Evolutionary conservation across 2,329 filamentous ascomycete species (phyloP).

Genomic region (Hymenoscyphus albidus): DNA sequence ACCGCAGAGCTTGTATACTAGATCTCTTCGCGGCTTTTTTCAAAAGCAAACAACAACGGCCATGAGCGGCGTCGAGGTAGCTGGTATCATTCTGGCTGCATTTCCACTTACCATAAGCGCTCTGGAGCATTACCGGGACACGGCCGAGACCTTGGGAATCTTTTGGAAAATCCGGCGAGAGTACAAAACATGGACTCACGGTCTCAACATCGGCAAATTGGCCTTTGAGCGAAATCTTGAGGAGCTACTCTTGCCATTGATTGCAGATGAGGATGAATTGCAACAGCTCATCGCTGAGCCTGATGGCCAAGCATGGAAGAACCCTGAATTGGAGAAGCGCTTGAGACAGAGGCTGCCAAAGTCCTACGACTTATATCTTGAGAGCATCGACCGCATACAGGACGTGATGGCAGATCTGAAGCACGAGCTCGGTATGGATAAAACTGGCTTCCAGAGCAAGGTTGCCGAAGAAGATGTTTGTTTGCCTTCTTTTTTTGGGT

Average conservation of each 20-base stretch:
- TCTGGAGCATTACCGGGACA: conserved; percentile 19
- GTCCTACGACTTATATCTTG: conserved; percentile 15
- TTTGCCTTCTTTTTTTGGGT: not conserved
- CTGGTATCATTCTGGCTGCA: conserved; percentile 19
- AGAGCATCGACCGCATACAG: conserved; percentile 19
- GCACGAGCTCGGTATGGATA: conserved; percentile 15
- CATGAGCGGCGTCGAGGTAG: conserved; percentile 15
- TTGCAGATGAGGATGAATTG: conserved; percentile 18
- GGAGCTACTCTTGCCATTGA: conserved; percentile 19
- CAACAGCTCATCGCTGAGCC: conserved; percentile 13
- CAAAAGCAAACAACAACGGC: not conserved
- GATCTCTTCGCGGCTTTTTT: not conserved
- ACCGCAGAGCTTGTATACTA: not conserved
- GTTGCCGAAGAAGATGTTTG: conserved; percentile 12
- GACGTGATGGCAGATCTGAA: conserved; percentile 15
- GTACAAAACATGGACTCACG: conserved; percentile 17
- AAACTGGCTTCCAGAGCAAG: conserved; percentile 16
- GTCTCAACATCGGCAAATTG: conserved; percentile 18
- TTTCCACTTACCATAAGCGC: conserved; percentile 21
- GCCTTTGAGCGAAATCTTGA: conserved; percentile 20
- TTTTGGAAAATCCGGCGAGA: conserved; percentile 20
- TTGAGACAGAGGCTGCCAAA: conserved; percentile 20
- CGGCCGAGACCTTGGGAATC: conserved; percentile 14
- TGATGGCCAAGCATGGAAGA: conserved; percentile 15
- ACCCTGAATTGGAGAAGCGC: conserved; percentile 14